phyloP scores from a whole-genome alignment of 148 eudicot genomes.

The Dysphania ambrosioides region DNA sequence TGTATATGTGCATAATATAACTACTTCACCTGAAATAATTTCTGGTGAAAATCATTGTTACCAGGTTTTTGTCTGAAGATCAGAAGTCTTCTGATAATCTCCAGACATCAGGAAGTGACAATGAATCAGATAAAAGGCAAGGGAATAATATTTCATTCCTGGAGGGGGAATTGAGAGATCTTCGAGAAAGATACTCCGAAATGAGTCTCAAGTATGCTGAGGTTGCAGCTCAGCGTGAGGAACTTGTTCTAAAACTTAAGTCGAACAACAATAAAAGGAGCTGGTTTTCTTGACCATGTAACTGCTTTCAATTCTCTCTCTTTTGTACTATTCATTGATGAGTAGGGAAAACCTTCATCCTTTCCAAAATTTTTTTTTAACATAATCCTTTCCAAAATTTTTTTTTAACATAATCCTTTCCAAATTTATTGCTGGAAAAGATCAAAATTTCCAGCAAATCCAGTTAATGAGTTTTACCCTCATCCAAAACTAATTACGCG shows the following conservation, averaged over 20 bases:
- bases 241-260: constrained; percentile 84
- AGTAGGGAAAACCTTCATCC: too few relatives aligned
- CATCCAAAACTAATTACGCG: too few relatives aligned
- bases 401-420: too few relatives aligned
- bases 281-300: constrained; percentile 47
- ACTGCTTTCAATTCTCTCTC: not conserved
- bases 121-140: constrained; percentile 33
- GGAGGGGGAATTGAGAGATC: constrained; percentile 68
- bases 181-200: constrained; percentile 70
- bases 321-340: too few relatives aligned
- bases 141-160: constrained; percentile 45
- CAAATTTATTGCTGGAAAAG: too few relatives aligned
- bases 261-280: constrained; percentile 46
- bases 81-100: constrained; percentile 30
- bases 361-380: too few relatives aligned
- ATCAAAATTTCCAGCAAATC: too few relatives aligned
- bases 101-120: constrained; percentile 30
- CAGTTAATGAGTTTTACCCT: too few relatives aligned
- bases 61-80: constrained; percentile 47
- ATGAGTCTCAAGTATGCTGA: constrained; percentile 93
- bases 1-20: not conserved
- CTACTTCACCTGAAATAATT: not conserved
- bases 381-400: too few relatives aligned
- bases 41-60: not conserved
- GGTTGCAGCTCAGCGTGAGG: constrained; percentile 85